Conservation (phyloP, 805 yeast genomes). For the Clavispora carvajalis region DNA sequence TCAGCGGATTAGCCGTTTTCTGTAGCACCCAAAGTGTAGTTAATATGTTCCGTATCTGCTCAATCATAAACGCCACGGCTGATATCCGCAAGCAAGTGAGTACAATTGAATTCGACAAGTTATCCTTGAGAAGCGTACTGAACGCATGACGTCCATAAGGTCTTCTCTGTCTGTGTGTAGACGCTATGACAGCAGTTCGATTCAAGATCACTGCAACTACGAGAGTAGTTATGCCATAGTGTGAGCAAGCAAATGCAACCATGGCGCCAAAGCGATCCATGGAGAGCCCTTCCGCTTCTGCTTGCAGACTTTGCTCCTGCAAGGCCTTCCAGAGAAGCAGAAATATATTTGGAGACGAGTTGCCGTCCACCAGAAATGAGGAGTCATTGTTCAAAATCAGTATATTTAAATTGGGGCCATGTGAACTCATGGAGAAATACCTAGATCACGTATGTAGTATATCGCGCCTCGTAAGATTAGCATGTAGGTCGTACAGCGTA, state of each 20-base stretch:
- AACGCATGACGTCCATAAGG: constrained; percentile 9
- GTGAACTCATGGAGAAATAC: too few relatives aligned
- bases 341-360: not conserved
- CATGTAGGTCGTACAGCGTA: too few relatives aligned
- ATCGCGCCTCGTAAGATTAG: too few relatives aligned
- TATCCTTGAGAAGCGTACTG: constrained; percentile 15
- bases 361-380: too few relatives aligned
- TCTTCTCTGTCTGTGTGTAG: constrained; percentile 23
- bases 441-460: too few relatives aligned
- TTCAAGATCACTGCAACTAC: constrained; percentile 35
- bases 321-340: constrained; percentile 5
- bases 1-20: constrained; percentile 2
- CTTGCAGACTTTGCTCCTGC: constrained; percentile 8
- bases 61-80: constrained; percentile 21
- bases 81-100: constrained; percentile 23
- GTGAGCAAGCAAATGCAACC: constrained; percentile 30
- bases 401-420: too few relatives aligned
- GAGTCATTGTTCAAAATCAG: too few relatives aligned
- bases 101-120: constrained; percentile 4
- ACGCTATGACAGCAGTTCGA: constrained; percentile 34
- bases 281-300: constrained; percentile 5
- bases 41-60: constrained; percentile 23
- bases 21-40: constrained; percentile 26
- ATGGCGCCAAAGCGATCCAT: constrained; percentile 16
- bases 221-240: constrained; percentile 34